Base-by-base conservation (phyloP, 2,329 filamentous ascomycete genomes). In the Phialophora verrucosa region DNA sequence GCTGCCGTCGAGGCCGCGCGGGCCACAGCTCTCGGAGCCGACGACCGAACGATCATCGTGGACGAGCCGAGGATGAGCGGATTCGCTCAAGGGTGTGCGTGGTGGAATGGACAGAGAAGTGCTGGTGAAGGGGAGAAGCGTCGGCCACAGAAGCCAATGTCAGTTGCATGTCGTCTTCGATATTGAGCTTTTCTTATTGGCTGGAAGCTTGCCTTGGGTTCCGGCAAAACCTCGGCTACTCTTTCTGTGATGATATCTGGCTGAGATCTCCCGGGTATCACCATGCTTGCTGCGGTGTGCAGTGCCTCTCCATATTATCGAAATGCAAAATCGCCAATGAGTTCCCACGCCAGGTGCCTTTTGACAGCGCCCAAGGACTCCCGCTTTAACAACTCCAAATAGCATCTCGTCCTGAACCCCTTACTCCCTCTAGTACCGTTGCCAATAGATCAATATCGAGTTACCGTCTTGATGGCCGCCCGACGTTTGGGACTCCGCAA, bases 31-130 rank as follows among this genome's bases (percentile, higher is more conserved):
- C 69, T 69, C 10, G 73, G 66, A 58, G 73, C 72, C 14, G 56
- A 51, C 10, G 79, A 76, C 69, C 72, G 63, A 17, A 73, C 67
- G 38, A 74, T 72, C 72, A 74, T 74, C 50, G 55, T 59, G 57
- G 50, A 32, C 14, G 27, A 17, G 27, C 10, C 49, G 12, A 63
- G 55, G 47, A 29, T 35, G 53, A 54, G 44, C 12, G 14, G 56
- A 51, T 10, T 10, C 50, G 60, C 57, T 53, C 58, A 49, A 38
- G 27, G 27, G 61, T 61, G 44, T 49, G 50, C 35, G 29, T 29
- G 50, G 29, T 38, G 64, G 31, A 23, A 29, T 23, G 29, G 27
- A 53, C 23, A 38, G 29, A 20, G 57, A 49, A 54, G 31, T 38
- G 49, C n/a, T 3, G 25, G 49, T n/a, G n/a, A 23, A 3, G 55